These are phyloP conservation scores for Diutina mesorugosa DNA, from an alignment of 1,139 yeast species.

Conservation along the genomic window DNA sequence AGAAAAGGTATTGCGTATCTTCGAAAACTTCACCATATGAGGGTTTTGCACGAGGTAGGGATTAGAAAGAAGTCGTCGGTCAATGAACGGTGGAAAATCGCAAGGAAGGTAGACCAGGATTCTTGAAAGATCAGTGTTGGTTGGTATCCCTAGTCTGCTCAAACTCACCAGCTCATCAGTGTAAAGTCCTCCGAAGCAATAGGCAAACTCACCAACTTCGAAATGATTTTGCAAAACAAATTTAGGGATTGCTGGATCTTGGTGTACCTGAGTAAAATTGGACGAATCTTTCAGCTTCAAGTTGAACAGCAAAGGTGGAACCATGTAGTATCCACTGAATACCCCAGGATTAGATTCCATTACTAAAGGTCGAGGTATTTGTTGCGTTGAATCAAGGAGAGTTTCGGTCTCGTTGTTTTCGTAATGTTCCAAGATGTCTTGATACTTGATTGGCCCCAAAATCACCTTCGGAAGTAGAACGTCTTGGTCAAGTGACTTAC, in stretches of 20 bases:
- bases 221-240: slow-evolving; percentile 23
- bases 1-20: slow-evolving; percentile 21
- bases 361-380: neutral
- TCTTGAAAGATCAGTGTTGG: slow-evolving; percentile 14
- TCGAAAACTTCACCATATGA: slow-evolving; percentile 17
- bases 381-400: neutral
- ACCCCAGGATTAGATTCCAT: neutral
- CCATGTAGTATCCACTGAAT: slow-evolving; percentile 3
- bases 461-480: slow-evolving; percentile 1
- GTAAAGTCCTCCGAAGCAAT: slow-evolving; percentile 26
- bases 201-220: slow-evolving; percentile 19
- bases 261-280: slow-evolving; percentile 4
- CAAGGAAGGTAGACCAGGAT: slow-evolving; percentile 28
- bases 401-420: neutral
- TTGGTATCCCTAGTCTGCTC: slow-evolving; percentile 23
- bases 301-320: neutral
- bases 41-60: slow-evolving; percentile 22
- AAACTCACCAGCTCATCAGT: slow-evolving; percentile 12
- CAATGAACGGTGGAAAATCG: slow-evolving; percentile 28
- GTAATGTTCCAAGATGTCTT: neutral
- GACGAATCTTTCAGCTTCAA: slow-evolving; percentile 3
- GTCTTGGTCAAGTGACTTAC: neutral
- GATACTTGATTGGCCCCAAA: neutral
- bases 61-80: slow-evolving; percentile 19
- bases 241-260: slow-evolving; percentile 2